Evolutionary conservation across 169 alveolate genomes (phyloP), one percentile per base, ranked within the genome.

Genomic region (Babesia ovis): DNA sequence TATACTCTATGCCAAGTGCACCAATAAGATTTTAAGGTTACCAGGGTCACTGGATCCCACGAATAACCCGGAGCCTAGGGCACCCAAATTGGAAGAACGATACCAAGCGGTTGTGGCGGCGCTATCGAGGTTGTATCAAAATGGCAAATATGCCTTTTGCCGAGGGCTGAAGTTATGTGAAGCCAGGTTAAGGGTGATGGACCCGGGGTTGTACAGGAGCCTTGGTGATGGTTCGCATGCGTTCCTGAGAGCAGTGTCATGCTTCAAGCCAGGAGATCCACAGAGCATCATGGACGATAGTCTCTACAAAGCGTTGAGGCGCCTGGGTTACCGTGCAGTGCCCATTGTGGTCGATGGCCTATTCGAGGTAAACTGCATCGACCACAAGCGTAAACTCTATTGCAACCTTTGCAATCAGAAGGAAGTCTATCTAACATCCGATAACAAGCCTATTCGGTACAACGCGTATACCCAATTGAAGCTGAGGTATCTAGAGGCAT

Each of bases 131-230:
- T 34, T 81, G 53, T 32, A 35, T 16, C 37, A 46, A 1, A 53
- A 27, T 29, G 51, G 48, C 3, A 73, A 81, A 31, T 23, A 64
- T 2, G 56, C 89, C 20, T 81, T 81, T 59, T 72, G 82, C 42
- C 53, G 85, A 35, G 75, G 84, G n/a, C 51, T 81, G n/a, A 81
- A 81, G 50, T 3, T 62, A 20, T 48, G 64, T 35, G 77, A 72
- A 37, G 66, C 67, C 45, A 6, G 60, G n/a, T 31, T 81, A 48
- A 42, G 81, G 0, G 20, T 74, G 31, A 22, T 53, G 25, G 29
- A 81, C 41, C 85, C 60, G 0, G 2, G 1, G 6, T 41, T 68
- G 27, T 77, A 70, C 71, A 11, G 45, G 58, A 32, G n/a, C 31
- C 59, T 70, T 3, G 41, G 20, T 48, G 83, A 50, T 39, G 8